A percentile compares a stretch with the other conserved stretches of the same genome.
phyloP scores from a whole-genome alignment of 306 rosid genomes.

The Herpetospermum pedunculosum region DNA sequence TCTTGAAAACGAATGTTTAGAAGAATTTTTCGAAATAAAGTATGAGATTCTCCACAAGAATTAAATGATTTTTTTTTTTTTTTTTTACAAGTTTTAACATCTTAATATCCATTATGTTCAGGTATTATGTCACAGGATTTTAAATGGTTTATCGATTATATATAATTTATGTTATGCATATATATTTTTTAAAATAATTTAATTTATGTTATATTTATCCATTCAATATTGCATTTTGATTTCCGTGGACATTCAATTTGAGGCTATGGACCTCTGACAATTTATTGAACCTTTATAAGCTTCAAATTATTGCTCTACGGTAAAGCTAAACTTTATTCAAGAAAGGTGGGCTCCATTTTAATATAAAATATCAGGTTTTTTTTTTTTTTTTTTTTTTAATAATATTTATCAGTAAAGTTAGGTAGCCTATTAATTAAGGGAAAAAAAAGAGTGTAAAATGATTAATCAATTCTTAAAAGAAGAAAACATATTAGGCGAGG shows the following conservation, averaged over 20 bases:
- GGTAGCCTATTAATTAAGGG: background rate
- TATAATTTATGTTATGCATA: too few species aligned
- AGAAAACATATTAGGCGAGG: background rate
- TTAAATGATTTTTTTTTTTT: too few species aligned
- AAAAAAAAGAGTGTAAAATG: background rate
- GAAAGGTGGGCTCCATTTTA: background rate
- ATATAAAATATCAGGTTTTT: background rate
- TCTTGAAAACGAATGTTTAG: too few species aligned
- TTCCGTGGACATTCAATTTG: background rate
- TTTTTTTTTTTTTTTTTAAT: background rate
- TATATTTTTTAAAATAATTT: too few species aligned
- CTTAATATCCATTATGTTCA: too few species aligned
- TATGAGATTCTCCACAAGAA: too few species aligned
- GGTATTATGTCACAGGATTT: too few species aligned
- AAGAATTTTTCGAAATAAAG: too few species aligned
- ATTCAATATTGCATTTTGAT: background rate
- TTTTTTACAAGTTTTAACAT: too few species aligned
- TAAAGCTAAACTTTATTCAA: background rate
- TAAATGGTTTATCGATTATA: too few species aligned
- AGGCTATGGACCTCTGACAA: background rate
- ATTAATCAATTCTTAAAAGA: background rate
- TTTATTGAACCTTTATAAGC: background rate
- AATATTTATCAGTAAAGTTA: background rate
- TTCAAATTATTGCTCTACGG: background rate
- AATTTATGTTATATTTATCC: background rate